phyloP scores from a whole-genome alignment of 2,329 filamentous ascomycete genomes.

The Trichoderma asperellum region DNA sequence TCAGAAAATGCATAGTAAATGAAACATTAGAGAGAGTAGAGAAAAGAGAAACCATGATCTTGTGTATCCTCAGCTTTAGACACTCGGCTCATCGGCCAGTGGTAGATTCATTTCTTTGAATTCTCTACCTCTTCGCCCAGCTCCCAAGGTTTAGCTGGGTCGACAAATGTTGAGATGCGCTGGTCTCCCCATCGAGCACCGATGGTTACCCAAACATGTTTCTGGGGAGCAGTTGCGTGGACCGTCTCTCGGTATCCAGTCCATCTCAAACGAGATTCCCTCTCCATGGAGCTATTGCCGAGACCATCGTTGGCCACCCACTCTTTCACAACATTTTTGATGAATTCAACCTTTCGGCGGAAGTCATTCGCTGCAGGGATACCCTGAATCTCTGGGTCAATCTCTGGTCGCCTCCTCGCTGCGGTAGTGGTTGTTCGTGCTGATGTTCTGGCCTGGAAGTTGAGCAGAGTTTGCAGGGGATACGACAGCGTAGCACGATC shows the following conservation, averaged over 20 bases:
- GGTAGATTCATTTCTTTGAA: conserved; percentile 36
- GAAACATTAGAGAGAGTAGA: conserved; percentile 14
- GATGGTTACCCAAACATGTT: conserved; percentile 71
- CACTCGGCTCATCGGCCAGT: not conserved
- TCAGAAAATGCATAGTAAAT: conserved; percentile 15
- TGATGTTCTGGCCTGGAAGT: conserved; percentile 60
- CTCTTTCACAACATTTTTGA: conserved; percentile 68
- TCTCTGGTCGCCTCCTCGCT: conserved; percentile 61
- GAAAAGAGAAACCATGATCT: conserved; percentile 28
- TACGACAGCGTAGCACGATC: conserved; percentile 73
- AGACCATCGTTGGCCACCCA: conserved; percentile 73
- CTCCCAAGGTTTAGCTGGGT: conserved; percentile 57
- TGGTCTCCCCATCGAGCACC: conserved; percentile 65
- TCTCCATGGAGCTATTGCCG: conserved; percentile 66
- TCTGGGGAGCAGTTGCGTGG: conserved; percentile 55
- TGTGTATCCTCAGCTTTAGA: not conserved
- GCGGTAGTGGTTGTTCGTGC: conserved; percentile 49
- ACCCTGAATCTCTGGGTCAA: conserved; percentile 62
- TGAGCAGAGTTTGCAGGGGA: conserved; percentile 72
- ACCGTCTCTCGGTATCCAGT: conserved; percentile 60
- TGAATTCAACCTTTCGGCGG: conserved; percentile 73
- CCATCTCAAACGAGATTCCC: conserved; percentile 61
- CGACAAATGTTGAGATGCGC: conserved; percentile 58
- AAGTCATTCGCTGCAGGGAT: conserved; percentile 75
- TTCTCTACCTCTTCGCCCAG: conserved; percentile 58